Percentiles rank a stretch among this genome's conserved stretches.
Evolutionary conservation across 2,329 filamentous ascomycete genomes (phyloP).

Genomic region (Hirsutella minnesotensis): DNA sequence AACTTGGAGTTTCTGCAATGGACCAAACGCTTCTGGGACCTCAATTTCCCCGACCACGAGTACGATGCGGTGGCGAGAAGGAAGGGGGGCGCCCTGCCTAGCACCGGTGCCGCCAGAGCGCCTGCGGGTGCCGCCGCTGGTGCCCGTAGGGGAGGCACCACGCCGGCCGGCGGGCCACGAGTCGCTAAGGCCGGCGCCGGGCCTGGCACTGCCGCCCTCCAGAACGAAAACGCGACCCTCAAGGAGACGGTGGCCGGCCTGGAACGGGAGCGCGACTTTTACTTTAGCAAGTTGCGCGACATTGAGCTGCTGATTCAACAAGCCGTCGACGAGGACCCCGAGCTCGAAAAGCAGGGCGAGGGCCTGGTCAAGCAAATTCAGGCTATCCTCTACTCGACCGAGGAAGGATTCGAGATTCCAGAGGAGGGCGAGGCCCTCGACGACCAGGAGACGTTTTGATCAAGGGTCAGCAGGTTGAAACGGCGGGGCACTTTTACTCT

Average conservation of each 20-base stretch:
- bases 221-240: conserved; percentile 75
- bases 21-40: conserved; percentile 94
- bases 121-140: conserved; percentile 38
- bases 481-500: not conserved
- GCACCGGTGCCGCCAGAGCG: conserved; percentile 34
- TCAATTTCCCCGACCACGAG: conserved; percentile 93
- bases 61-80: conserved; percentile 83
- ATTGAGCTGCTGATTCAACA: conserved; percentile 92
- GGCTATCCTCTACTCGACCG: conserved; percentile 91
- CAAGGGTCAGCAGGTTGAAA: not conserved
- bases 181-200: conserved; percentile 37
- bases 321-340: conserved; percentile 82
- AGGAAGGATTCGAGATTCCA: conserved; percentile 85
- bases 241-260: conserved; percentile 94
- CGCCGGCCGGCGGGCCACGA: conserved; percentile 39
- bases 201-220: conserved; percentile 58
- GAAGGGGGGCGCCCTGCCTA: conserved; percentile 59
- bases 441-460: conserved; percentile 70
- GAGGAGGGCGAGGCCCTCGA: conserved; percentile 60
- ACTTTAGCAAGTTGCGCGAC: conserved; percentile 96
- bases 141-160: conserved; percentile 45
- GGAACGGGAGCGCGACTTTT: conserved; percentile 95
- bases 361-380: conserved; percentile 93
- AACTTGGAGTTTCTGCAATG: conserved; percentile 98
- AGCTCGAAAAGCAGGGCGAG: conserved; percentile 88